A percentile compares a stretch with the other conserved stretches of the same genome.
phyloP scores from a whole-genome alignment of 2,329 filamentous ascomycete genomes.

The Claviceps sorghi region DNA sequence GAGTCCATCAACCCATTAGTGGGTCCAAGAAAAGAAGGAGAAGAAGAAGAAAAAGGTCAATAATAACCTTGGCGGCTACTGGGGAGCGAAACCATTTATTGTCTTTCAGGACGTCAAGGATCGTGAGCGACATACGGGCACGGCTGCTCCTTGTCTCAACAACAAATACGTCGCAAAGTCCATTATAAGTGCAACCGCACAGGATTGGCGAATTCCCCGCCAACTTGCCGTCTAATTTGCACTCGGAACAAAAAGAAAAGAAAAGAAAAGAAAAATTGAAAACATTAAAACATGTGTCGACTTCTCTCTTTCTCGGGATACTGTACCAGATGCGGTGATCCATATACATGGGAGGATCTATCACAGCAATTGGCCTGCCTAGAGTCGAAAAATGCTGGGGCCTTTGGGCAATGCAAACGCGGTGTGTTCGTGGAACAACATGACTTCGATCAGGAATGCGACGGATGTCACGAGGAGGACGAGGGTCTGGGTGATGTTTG shows the following conservation, averaged over 20 bases:
- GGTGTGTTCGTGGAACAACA: constrained; percentile 29
- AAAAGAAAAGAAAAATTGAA: too few species aligned
- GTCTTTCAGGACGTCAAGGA: not conserved
- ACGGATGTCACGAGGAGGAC: constrained; percentile 26
- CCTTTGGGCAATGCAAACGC: constrained; percentile 27
- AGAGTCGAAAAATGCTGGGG: constrained; percentile 32
- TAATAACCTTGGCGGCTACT: not conserved
- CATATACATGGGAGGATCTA: constrained; percentile 29
- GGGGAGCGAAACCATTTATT: not conserved
- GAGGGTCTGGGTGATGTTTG: constrained; percentile 28
- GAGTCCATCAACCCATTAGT: not conserved
- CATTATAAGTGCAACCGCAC: not conserved
- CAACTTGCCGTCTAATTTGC: not conserved
- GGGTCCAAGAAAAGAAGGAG: not conserved
- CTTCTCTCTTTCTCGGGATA: constrained; percentile 28
- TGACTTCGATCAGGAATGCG: constrained; percentile 33
- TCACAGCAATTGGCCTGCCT: constrained; percentile 32
- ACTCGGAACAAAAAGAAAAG: not conserved
- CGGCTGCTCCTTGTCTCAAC: not conserved
- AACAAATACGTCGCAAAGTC: not conserved
- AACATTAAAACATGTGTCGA: constrained; percentile 27
- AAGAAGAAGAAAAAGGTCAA: not conserved
- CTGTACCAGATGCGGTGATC: constrained; percentile 27
- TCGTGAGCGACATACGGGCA: not conserved
- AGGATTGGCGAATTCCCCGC: not conserved